A percentile compares a stretch with the other conserved stretches of the same genome.
Evolutionary conservation across 768 basidiomycete species (phyloP).

Genomic region (Pleurotus salmoneostramineus): DNA sequence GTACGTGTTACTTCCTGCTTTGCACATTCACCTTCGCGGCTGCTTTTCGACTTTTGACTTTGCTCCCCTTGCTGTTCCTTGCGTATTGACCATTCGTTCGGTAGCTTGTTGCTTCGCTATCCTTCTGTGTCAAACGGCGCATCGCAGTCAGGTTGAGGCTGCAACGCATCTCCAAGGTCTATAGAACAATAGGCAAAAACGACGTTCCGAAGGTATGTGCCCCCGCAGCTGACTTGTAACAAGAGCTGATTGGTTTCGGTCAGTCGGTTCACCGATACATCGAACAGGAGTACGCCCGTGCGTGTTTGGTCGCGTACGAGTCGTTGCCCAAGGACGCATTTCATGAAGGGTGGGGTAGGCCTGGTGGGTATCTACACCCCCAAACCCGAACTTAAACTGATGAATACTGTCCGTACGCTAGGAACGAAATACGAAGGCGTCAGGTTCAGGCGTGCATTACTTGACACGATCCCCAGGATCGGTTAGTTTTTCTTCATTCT

Average conservation of each 20-base stretch:
- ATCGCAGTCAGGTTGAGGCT: conserved; percentile 62
- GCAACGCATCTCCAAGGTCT: conserved; percentile 63
- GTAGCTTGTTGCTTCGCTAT: conserved; percentile 56
- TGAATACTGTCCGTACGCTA: conserved; percentile 14
- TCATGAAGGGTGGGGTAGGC: conserved; percentile 76
- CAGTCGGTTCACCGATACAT: conserved; percentile 68
- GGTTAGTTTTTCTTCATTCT: conserved; percentile 38
- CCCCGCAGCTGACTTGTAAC: neutral
- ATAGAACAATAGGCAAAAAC: conserved; percentile 42
- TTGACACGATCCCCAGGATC: conserved; percentile 67
- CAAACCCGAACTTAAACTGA: neutral
- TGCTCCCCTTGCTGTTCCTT: neutral
- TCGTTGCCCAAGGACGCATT: conserved; percentile 62
- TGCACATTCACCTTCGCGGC: neutral
- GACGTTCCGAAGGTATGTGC: conserved; percentile 58
- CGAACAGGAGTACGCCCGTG: conserved; percentile 70
- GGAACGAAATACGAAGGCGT: conserved; percentile 59
- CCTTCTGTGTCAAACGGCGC: conserved; percentile 65
- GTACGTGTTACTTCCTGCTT: conserved; percentile 33
- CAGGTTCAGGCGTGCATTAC: conserved; percentile 63
- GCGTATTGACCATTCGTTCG: neutral
- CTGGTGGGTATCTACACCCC: conserved; percentile 37
- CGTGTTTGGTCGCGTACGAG: conserved; percentile 68
- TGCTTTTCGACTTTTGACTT: neutral
- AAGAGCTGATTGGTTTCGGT: neutral